phyloP scores from a whole-genome alignment of 768 basidiomycete species.

The Crepidotus variabilis region DNA sequence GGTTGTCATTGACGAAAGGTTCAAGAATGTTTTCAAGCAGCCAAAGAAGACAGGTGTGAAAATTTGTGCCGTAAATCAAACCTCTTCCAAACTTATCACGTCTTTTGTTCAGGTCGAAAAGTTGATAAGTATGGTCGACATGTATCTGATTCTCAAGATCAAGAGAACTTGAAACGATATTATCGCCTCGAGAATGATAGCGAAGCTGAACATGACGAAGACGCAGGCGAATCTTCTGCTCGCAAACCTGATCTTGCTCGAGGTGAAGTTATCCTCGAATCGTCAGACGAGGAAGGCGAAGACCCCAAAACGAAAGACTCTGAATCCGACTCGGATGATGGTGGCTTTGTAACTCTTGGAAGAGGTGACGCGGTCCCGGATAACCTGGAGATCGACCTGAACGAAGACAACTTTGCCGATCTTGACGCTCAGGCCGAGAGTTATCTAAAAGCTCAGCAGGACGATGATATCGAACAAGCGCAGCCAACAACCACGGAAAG shows the following conservation, averaged over 20 bases:
- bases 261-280: constrained; percentile 83
- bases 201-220: constrained; percentile 28
- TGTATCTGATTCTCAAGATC: constrained; percentile 63
- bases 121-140: constrained; percentile 91
- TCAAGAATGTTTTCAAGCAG: constrained; percentile 70
- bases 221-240: constrained; percentile 25
- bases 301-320: constrained; percentile 20
- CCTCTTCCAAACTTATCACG: constrained; percentile 1
- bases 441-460: constrained; percentile 46
- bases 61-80: neutral
- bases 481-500: constrained; percentile 17
- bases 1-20: constrained; percentile 88
- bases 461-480: constrained; percentile 38
- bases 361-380: constrained; percentile 37
- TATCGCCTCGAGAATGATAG: constrained; percentile 65
- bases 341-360: constrained; percentile 49
- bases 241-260: constrained; percentile 78
- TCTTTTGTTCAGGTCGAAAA: constrained; percentile 35
- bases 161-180: constrained; percentile 74
- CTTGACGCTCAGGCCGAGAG: constrained; percentile 72
- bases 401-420: constrained; percentile 70
- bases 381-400: constrained; percentile 67
- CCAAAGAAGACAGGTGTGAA: constrained; percentile 31
- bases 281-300: constrained; percentile 72
- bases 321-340: constrained; percentile 42